These are phyloP conservation scores for Fagus crenata DNA, from an alignment of 306 rosid species.

Conservation along the genomic window DNA sequence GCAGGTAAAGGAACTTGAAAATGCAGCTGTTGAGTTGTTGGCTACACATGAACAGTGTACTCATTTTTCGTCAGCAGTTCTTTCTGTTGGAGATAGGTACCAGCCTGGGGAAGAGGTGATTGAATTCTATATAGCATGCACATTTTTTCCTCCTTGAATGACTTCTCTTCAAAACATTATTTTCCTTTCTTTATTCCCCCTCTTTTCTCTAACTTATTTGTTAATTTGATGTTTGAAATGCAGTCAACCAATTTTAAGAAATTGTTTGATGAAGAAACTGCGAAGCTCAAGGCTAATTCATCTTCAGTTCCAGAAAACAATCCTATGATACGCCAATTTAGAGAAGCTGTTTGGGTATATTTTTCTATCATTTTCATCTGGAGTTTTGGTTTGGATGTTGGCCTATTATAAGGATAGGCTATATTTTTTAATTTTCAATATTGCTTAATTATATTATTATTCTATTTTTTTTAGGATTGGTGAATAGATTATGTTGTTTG, in stretches of 20 bases:
- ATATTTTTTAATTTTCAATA: neutral
- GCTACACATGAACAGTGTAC: conserved; percentile 46
- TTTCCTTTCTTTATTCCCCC: neutral
- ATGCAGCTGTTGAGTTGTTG: conserved; percentile 57
- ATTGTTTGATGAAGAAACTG: conserved; percentile 59
- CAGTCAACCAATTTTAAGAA: conserved; percentile 71
- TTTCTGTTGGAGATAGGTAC: conserved; percentile 55
- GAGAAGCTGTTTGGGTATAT: conserved; percentile 92
- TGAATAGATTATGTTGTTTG: neutral
- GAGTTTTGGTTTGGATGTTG: neutral
- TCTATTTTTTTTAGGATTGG: neutral
- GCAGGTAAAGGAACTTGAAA: conserved; percentile 81
- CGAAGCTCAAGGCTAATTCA: conserved; percentile 42
- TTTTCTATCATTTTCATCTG: conserved; percentile 8
- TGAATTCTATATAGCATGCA: conserved; percentile 11
- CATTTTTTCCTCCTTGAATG: conserved; percentile 23
- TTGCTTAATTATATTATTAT: neutral
- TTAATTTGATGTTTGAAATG: conserved; percentile 24
- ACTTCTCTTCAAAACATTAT: neutral
- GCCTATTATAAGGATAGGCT: neutral
- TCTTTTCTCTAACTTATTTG: conserved; percentile 10
- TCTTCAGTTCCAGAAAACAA: conserved; percentile 42
- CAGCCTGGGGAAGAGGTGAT: conserved; percentile 69
- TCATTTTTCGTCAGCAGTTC: conserved; percentile 59
- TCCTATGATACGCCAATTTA: conserved; percentile 61